Base-by-base conservation (phyloP, 116 monocot genomes). In the Dioscorea cayenensis region DNA sequence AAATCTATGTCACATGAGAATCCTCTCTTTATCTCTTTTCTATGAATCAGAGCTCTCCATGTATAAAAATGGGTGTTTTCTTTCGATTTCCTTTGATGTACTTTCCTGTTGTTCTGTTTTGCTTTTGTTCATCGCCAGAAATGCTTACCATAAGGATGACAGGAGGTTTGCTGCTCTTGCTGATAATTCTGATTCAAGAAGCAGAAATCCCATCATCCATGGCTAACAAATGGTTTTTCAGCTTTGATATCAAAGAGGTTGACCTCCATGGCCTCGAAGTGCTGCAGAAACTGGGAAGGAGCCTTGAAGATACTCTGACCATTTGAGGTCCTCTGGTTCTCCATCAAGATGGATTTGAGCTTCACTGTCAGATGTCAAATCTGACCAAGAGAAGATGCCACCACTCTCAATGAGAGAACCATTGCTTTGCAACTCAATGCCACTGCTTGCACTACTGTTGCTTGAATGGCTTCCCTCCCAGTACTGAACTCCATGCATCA, bases 231-330 rank as follows among this genome's bases (percentile, higher is more conserved):
- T 75, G 79, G 78, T n/a, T 29, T 83, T 52, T 72, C 80, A 28
- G 72, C 20, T 68, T 72, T 80, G 49, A 81, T 58, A 5, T 55
- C 73, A 36, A 72, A 81, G 23, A 36, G 75, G 61, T 29, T 85
- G 85, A 72, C 51, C 68, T 13, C 6, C 43, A 43, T 75, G 73
- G 37, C 32, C 71, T 16, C 77, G 66, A 21, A 71, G 63, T 13
- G 66, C 70, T 20, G 76, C 61, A 0, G 85, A 71, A 36, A 68
- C 69, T 0, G 77, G 77, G 18, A 77, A 77, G 9, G 75, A 67
- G 8, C 86, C 82, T 7, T 83, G 71, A 10, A 80, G 80, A 38
- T 83, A 86, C 62, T 86, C 86, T 3, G 80, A 83, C 86, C 86
- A 86, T 75, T 80, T 82, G 29, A 86, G 75, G 51, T 86, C 86